Evolutionary conservation across 306 rosid genomes (phyloP).

Genomic region (Acmispon strigosus): DNA sequence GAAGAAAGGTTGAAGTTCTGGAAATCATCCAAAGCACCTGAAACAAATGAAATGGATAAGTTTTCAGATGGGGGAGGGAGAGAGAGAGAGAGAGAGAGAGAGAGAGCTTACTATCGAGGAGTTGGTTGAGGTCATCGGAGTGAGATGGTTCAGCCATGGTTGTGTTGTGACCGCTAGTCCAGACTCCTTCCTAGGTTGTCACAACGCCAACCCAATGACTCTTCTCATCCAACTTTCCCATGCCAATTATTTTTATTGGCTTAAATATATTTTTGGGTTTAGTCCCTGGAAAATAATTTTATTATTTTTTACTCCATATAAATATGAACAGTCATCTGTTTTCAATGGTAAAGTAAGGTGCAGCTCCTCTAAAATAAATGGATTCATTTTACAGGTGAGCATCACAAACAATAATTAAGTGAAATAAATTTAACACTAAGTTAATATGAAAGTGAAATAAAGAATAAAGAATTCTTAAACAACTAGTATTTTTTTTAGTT

Average conservation of each 20-base stretch:
- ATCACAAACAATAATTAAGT: no score
- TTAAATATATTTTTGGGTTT: no score
- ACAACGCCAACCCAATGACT: background rate
- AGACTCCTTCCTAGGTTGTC: background rate
- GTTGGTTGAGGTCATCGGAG: constrained; percentile 69
- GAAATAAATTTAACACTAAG: no score
- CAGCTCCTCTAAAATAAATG: no score
- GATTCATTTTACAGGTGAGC: no score
- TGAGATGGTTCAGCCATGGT: constrained; percentile 50
- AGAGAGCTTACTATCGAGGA: constrained; percentile 59
- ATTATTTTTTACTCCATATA: no score
- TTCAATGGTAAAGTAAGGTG: no score
- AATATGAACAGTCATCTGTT: no score
- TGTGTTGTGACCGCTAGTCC: background rate
- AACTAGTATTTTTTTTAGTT: no score
- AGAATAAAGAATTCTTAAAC: no score
- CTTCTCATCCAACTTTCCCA: background rate
- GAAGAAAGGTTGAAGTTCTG: constrained; percentile 60
- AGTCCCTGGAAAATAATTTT: no score
- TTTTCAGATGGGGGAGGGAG: background rate
- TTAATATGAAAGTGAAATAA: no score
- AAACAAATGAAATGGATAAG: constrained; percentile 12
- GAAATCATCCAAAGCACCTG: constrained; percentile 98
- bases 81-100: background rate
- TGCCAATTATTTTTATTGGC: background rate